Evolutionary conservation across 2,329 filamentous ascomycete genomes (phyloP).

Genomic region (Penicillium thymicola): DNA sequence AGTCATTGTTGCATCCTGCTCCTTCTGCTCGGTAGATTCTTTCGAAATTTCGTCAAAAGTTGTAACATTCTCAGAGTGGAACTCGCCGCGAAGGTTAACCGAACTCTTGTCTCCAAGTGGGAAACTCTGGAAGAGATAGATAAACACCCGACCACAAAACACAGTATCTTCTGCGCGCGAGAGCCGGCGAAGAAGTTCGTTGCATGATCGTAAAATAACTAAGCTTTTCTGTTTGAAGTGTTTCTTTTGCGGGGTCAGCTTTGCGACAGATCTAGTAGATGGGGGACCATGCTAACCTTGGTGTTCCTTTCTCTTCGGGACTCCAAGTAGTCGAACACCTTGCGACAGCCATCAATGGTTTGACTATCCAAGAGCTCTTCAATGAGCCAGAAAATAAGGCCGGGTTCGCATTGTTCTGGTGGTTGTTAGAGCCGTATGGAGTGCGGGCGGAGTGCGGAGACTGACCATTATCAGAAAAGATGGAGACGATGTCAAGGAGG

Average conservation of each 20-base stretch:
- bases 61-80: slow-evolving; percentile 92
- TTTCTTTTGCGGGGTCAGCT: slow-evolving; percentile 41
- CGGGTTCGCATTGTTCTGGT: slow-evolving; percentile 64
- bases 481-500: slow-evolving; percentile 83
- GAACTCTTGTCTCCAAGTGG: slow-evolving; percentile 95
- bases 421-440: slow-evolving; percentile 19
- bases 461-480: slow-evolving; percentile 77
- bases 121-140: slow-evolving; percentile 98
- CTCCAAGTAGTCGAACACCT: slow-evolving; percentile 91
- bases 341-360: slow-evolving; percentile 85
- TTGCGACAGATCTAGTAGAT: not conserved
- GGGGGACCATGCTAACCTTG: slow-evolving; percentile 50
- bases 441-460: slow-evolving; percentile 31
- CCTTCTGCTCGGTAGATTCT: slow-evolving; percentile 42
- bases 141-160: slow-evolving; percentile 96
- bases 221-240: slow-evolving; percentile 81
- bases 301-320: slow-evolving; percentile 87
- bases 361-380: slow-evolving; percentile 96
- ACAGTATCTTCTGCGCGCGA: slow-evolving; percentile 96
- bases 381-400: slow-evolving; percentile 81
- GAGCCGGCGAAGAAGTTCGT: slow-evolving; percentile 85
- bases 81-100: slow-evolving; percentile 93
- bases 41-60: slow-evolving; percentile 64
- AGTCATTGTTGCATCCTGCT: slow-evolving; percentile 66
- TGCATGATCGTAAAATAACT: slow-evolving; percentile 88